Evolutionary conservation across 352 stramenopile genomes (phyloP).

Genomic region (Phytopythium montanum): DNA sequence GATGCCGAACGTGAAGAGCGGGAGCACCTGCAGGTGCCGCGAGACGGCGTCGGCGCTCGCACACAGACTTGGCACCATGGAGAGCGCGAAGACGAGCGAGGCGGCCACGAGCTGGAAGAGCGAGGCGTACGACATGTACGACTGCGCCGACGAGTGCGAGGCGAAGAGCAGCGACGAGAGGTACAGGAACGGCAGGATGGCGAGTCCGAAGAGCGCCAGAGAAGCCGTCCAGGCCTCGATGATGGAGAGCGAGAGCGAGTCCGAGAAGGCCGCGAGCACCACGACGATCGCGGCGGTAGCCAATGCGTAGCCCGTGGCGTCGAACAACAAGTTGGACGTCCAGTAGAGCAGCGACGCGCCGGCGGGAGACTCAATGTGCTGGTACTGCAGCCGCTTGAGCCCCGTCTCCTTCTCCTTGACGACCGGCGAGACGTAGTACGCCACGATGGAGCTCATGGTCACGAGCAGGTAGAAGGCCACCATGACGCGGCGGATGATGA

Average conservation of each 20-base stretch:
- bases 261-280: constrained; percentile 32
- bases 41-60: constrained; percentile 31
- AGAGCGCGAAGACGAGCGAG: constrained; percentile 41
- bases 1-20: constrained; percentile 55
- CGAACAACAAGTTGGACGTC: constrained; percentile 63
- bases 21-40: constrained; percentile 51
- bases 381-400: constrained; percentile 70
- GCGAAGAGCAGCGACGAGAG: constrained; percentile 57
- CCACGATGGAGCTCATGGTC: constrained; percentile 55
- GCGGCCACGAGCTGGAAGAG: constrained; percentile 67
- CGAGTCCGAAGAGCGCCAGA: constrained; percentile 38
- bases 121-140: constrained; percentile 68
- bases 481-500: constrained; percentile 82
- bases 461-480: constrained; percentile 86
- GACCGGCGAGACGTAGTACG: constrained; percentile 58
- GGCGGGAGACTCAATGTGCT: constrained; percentile 44
- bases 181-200: constrained; percentile 68
- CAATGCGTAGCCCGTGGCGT: constrained; percentile 44
- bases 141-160: constrained; percentile 77
- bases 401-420: constrained; percentile 72
- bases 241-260: constrained; percentile 27
- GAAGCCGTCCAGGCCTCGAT: constrained; percentile 32
- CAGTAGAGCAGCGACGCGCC: constrained; percentile 62
- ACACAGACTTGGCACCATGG: constrained; percentile 49
- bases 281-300: constrained; percentile 27